These are phyloP conservation scores for Ustilago lituana DNA, from an alignment of 1,284 basidiomycete species.

Conservation along the genomic window DNA sequence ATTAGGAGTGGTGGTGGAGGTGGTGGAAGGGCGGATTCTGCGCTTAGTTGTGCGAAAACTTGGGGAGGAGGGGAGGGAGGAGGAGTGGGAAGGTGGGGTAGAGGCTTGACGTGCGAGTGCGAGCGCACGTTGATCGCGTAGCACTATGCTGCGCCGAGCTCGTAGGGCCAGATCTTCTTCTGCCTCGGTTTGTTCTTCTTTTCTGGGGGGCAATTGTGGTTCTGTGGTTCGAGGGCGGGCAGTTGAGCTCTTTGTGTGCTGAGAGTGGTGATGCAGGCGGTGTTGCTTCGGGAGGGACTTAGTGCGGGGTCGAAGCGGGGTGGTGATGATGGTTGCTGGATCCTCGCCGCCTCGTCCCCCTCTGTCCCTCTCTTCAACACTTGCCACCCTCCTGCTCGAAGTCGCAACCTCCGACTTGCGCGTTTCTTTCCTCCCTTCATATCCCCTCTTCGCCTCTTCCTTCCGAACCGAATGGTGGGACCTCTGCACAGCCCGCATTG, in stretches of 20 bases:
- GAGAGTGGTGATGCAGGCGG: no score
- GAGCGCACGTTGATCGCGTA: constrained; percentile 13
- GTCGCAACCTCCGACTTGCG: no score
- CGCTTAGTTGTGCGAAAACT: no score
- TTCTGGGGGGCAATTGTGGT: no score
- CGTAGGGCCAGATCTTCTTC: neutral
- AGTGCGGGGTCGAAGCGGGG: constrained; percentile 1
- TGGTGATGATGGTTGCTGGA: neutral
- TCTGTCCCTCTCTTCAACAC: no score
- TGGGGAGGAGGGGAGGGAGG: no score
- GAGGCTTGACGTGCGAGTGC: constrained; percentile 4
- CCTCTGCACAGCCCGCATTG: constrained; percentile 81
- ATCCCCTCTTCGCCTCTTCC: neutral
- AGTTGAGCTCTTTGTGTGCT: no score
- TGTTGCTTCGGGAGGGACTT: neutral
- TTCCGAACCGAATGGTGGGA: constrained; percentile 62
- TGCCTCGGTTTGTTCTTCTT: neutral
- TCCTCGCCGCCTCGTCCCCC: neutral
- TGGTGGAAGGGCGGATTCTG: no score
- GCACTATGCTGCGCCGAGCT: constrained; percentile 6
- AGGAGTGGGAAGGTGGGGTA: neutral
- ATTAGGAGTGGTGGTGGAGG: no score
- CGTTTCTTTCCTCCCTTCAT: neutral
- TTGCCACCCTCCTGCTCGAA: no score
- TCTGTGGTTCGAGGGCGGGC: no score